A percentile compares a stretch with the other conserved stretches of the same genome.
Evolutionary conservation across 805 yeast species (phyloP).

Genomic region (Candida taoyuanica): DNA sequence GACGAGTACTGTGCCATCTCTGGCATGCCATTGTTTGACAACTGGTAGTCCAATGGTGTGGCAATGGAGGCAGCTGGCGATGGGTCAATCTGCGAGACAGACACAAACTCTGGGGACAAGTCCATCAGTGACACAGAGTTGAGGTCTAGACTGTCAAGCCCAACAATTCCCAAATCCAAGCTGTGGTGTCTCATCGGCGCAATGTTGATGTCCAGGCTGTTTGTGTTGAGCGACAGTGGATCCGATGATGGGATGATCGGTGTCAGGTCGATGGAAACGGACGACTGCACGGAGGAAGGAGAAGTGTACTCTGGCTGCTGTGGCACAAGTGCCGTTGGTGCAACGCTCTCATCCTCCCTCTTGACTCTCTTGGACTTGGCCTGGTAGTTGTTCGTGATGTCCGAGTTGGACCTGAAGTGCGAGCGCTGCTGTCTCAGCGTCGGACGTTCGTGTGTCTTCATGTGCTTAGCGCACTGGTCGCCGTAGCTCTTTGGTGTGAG

Average conservation of each 20-base stretch:
- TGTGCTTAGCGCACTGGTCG: conserved; percentile 68
- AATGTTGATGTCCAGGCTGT: conserved; percentile 23
- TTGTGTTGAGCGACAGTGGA: conserved; percentile 12
- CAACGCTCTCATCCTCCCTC: conserved; percentile 9
- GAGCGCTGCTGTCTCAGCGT: conserved; percentile 18
- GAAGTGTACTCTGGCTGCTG: neutral
- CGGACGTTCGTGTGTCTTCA: conserved; percentile 33
- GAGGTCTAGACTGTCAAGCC: conserved; percentile 16
- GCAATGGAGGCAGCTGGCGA: neutral
- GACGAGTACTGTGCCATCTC: neutral
- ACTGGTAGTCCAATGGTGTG: neutral
- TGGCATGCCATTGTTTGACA: neutral
- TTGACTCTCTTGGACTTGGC: conserved; percentile 9
- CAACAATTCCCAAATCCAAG: conserved; percentile 18
- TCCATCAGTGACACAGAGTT: conserved; percentile 2
- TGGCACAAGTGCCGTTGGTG: conserved; percentile 6
- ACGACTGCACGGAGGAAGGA: neutral
- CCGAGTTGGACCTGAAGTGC: conserved; percentile 22
- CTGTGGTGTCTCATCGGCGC: conserved; percentile 26
- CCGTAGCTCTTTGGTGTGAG: conserved; percentile 87
- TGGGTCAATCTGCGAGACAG: conserved; percentile 4
- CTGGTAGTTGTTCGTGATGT: conserved; percentile 17
- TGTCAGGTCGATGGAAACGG: conserved; percentile 4
- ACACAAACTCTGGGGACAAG: conserved; percentile 15
- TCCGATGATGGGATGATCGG: conserved; percentile 6